Base-by-base conservation (phyloP, 176 grass and related monocot species). In the Aegilops sharonensis region DNA sequence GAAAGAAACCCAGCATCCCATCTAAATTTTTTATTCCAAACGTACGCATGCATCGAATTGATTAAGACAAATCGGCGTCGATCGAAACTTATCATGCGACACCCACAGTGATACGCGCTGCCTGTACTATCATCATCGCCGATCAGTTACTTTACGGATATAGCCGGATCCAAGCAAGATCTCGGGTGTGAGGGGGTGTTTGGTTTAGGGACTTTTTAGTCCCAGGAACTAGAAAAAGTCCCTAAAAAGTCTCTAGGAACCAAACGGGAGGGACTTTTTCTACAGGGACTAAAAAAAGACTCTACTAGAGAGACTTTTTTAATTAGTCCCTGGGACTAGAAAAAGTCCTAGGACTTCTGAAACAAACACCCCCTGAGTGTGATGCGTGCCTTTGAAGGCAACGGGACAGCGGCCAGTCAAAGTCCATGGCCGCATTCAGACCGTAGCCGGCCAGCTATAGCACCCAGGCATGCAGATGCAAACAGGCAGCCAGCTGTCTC, bases 131-230 rank as follows among this genome's bases (percentile, higher is more conserved):
- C 4, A 66, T 65, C 31, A 77, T 65, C 31, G 30, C 45, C 56
- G 52, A 47, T 85, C 62, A 37, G 45, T 52, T 68, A n/a, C 1
- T 67, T 36, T 31, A 56, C 67, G 30, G 62, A 85, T 68, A 68
- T 57, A 54, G 74, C 43, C 9, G 34, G 43, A 85, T 78, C 61
- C 31, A n/a, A 85, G n/a, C 3, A 37, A 86, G 75, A 86, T 86
- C 75, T 86, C 11, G 24, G 39, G 64, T 30, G 37, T 43, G 34
- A 25, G 25, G 25, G 25, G 25, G 25, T 25, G 25, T 25, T 25
- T 25, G 25, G 25, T 25, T 25, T 25, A 25, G 25, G 25, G 25
- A 25, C 25, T 25, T 25, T 25, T 25, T 25, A 25, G 25, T 25
- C 25, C 25, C 25, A 25, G 25, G 25, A 25, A 25, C 25, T 25